Percentiles rank a stretch among this genome's conserved stretches.
Conservation (phyloP, 2,329 filamentous ascomycete species). For the Colletotrichum tropicale region DNA sequence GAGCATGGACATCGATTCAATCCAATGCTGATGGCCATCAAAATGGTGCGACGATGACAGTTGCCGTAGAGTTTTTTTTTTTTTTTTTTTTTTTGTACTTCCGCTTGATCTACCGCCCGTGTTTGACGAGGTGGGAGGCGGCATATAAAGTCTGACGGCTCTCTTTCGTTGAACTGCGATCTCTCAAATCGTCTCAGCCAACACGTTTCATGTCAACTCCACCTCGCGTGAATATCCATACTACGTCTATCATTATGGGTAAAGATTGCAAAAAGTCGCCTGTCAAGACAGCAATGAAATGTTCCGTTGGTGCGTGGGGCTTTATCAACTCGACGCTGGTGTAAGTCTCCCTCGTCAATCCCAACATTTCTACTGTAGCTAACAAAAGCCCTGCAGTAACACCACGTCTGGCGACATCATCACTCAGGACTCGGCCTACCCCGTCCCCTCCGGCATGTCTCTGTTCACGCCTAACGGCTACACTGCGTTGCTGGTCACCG, state of each 20-base stretch:
- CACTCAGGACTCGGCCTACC: conserved; percentile 2
- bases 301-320: not conserved
- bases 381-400: not conserved
- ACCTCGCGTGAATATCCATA: fast-evolving
- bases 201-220: fast-evolving
- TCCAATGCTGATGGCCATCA: not conserved
- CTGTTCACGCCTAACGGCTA: conserved; percentile 4
- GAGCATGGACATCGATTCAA: not conserved
- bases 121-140: not conserved
- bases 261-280: not conserved
- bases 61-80: not conserved
- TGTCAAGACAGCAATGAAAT: not conserved
- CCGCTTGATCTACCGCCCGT: not conserved
- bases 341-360: not conserved
- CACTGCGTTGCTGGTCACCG: not conserved
- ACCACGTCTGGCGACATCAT: not conserved
- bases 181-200: not conserved
- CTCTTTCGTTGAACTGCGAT: not conserved
- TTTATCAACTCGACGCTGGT: conserved; percentile 8
- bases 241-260: not conserved
- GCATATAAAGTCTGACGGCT: not conserved
- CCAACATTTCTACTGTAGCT: not conserved
- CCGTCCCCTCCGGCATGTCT: not conserved
- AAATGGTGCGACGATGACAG: not conserved
- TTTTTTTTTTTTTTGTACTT: not conserved